Evolutionary conservation across 139 green algal species (phyloP).

Genomic region (Eudorina sp.): DNA sequence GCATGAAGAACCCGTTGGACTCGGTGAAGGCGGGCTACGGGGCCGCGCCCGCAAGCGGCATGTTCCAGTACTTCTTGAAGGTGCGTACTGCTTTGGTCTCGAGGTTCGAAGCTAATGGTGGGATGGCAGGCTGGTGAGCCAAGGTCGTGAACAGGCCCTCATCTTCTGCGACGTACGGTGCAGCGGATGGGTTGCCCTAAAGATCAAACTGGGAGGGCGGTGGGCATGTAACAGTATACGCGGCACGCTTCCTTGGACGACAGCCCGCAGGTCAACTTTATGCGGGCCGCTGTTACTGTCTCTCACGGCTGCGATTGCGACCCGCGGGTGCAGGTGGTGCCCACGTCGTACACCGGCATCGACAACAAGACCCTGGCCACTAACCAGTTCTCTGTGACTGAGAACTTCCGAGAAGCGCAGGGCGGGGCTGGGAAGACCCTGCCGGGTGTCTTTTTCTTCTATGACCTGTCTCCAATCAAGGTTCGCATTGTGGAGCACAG

Average conservation of each 20-base stretch:
- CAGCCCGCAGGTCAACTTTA: too few species aligned
- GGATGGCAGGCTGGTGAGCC: too few species aligned
- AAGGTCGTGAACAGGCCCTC: too few species aligned
- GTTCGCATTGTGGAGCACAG: slow-evolving; percentile 83
- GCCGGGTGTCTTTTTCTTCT: slow-evolving; percentile 98
- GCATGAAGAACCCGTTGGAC: slow-evolving; percentile 90
- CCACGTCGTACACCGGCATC: slow-evolving; percentile 87
- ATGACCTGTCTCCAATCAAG: slow-evolving; percentile 97
- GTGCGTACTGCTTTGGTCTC: slow-evolving; percentile 55
- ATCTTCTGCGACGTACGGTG: too few species aligned
- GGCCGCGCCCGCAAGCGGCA: slow-evolving; percentile 66
- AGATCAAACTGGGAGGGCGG: too few species aligned
- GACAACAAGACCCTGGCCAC: slow-evolving; percentile 78
- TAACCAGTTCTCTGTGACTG: slow-evolving; percentile 98
- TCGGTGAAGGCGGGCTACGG: slow-evolving; percentile 48
- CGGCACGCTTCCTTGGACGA: too few species aligned
- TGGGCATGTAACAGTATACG: too few species aligned
- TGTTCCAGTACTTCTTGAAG: slow-evolving; percentile 99
- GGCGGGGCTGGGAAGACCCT: slow-evolving; percentile 60
- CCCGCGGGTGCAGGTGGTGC: slow-evolving; percentile 83
- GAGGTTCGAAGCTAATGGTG: background rate
- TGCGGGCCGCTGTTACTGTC: too few species aligned
- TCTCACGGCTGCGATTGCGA: background rate
- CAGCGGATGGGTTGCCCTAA: too few species aligned
- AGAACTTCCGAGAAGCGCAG: slow-evolving; percentile 88